Evolutionary conservation across 2,329 filamentous ascomycete genomes (phyloP).

Genomic region (Thelonectria rubi): DNA sequence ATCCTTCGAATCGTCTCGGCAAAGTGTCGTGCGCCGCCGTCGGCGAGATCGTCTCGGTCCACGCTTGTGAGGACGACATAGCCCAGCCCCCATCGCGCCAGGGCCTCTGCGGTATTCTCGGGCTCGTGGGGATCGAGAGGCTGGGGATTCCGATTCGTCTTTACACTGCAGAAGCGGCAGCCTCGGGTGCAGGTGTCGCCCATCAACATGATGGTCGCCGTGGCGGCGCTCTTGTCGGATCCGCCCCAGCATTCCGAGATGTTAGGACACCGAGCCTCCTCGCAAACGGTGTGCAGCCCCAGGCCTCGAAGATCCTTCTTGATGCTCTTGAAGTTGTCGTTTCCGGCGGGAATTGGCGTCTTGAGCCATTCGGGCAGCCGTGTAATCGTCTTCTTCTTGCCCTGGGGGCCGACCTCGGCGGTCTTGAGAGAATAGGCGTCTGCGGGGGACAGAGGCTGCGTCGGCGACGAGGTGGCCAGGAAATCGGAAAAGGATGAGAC

Average conservation of each 20-base stretch:
- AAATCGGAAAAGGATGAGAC: conserved; percentile 69
- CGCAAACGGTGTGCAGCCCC: conserved; percentile 93
- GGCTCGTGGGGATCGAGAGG: conserved; percentile 95
- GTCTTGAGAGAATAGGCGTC: conserved; percentile 70
- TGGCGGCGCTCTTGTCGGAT: conserved; percentile 85
- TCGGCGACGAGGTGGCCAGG: conserved; percentile 53
- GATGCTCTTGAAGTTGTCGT: conserved; percentile 89
- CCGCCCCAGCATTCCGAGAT: conserved; percentile 99
- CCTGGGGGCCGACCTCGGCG: conserved; percentile 70
- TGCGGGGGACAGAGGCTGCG: conserved; percentile 55
- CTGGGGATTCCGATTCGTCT: conserved; percentile 78
- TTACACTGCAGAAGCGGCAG: conserved; percentile 96
- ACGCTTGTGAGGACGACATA: conserved; percentile 96
- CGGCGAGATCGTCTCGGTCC: conserved; percentile 89
- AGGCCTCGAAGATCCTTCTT: conserved; percentile 92
- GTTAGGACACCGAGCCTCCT: conserved; percentile 96
- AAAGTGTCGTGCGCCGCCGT: conserved; percentile 89
- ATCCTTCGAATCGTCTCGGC: conserved; percentile 95
- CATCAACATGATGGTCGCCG: conserved; percentile 99
- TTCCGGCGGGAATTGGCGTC: conserved; percentile 87
- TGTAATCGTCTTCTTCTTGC: conserved; percentile 70
- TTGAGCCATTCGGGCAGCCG: conserved; percentile 94
- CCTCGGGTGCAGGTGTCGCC: conserved; percentile 97
- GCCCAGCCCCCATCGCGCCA: conserved; percentile 90
- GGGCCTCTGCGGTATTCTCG: conserved; percentile 93